Percentiles rank a stretch among this genome's conserved stretches.
Evolutionary conservation across 2,329 filamentous ascomycete species (phyloP).

Genomic region (Diaporthe eres): DNA sequence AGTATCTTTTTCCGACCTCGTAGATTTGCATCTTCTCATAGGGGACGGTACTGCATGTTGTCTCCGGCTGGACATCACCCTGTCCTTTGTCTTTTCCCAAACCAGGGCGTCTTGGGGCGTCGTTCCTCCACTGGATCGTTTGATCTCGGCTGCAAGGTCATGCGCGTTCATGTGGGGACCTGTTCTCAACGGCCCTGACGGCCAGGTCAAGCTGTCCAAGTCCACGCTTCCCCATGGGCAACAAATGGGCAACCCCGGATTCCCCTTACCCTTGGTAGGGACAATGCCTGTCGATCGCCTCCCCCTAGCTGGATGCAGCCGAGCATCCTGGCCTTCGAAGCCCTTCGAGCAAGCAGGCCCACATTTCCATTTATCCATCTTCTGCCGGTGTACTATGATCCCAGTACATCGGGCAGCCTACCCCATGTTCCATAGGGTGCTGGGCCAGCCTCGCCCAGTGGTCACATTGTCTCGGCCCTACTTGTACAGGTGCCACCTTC

Average conservation of each 20-base stretch:
- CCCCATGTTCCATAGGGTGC: constrained; percentile 24
- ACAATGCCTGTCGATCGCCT: constrained; percentile 10
- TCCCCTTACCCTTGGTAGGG: constrained; percentile 23
- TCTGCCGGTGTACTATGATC: constrained; percentile 25
- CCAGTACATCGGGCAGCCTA: constrained; percentile 27
- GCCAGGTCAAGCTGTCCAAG: constrained; percentile 19
- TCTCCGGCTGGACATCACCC: not conserved
- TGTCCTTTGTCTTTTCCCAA: not conserved
- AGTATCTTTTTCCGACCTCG: not conserved
- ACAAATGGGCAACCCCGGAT: constrained; percentile 24
- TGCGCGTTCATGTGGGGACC: constrained; percentile 23
- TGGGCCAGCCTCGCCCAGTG: constrained; percentile 22
- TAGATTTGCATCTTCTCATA: not conserved
- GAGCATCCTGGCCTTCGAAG: constrained; percentile 11
- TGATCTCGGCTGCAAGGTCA: constrained; percentile 20
- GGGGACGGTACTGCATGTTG: not conserved
- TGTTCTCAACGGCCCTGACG: not conserved
- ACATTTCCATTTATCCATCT: constrained; percentile 37
- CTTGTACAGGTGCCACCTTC: not conserved
- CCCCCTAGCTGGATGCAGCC: constrained; percentile 19
- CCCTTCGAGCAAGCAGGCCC: constrained; percentile 7
- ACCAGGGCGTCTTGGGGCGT: not conserved
- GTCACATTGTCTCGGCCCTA: constrained; percentile 27
- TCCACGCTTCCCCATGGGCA: constrained; percentile 29
- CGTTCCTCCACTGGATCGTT: not conserved